Conservation (phyloP, 2,329 filamentous ascomycete species). For the Pseudocercospora macadamiae region DNA sequence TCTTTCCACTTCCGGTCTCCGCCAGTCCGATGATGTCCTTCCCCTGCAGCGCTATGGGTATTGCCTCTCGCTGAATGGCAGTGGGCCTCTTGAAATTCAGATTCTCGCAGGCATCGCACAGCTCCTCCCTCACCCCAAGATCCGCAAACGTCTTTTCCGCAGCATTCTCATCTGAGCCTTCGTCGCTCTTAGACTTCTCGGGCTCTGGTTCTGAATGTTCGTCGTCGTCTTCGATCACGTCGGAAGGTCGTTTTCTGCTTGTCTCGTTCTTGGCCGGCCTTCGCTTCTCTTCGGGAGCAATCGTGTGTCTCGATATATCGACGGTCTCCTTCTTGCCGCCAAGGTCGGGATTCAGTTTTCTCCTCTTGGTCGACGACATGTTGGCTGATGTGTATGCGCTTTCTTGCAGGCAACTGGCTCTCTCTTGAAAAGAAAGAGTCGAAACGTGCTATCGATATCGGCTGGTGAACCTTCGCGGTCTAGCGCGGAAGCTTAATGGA, state of each 20-base stretch:
- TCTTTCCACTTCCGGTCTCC: slow-evolving; percentile 95
- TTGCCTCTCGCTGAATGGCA: slow-evolving; percentile 83
- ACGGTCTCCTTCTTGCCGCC: slow-evolving; percentile 3
- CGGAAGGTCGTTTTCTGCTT: slow-evolving; percentile 23
- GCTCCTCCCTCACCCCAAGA: slow-evolving; percentile 77
- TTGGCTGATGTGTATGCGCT: not conserved
- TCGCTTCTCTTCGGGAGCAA: not conserved
- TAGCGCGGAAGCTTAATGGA: not conserved
- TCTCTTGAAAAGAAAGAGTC: too few relatives aligned
- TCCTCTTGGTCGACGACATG: slow-evolving; percentile 39
- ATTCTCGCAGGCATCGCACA: slow-evolving; percentile 84
- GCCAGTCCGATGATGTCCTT: slow-evolving; percentile 91
- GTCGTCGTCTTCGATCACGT: slow-evolving; percentile 15
- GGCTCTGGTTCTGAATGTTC: too few relatives aligned
- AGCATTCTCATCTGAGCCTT: slow-evolving; percentile 28
- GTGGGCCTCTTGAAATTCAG: slow-evolving; percentile 86
- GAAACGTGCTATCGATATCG: slow-evolving; percentile 10
- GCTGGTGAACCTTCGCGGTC: not conserved
- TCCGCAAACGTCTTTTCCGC: slow-evolving; percentile 66
- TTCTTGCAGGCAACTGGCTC: too few relatives aligned
- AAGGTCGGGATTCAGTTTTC: slow-evolving; percentile 41
- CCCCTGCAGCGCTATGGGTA: slow-evolving; percentile 76
- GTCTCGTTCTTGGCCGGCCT: not conserved
- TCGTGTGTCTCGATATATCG: slow-evolving; percentile 2
- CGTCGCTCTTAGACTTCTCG: slow-evolving; percentile 17